Conservation (phyloP, 2,329 filamentous ascomycete species). For the Pseudonectria foliicola region DNA sequence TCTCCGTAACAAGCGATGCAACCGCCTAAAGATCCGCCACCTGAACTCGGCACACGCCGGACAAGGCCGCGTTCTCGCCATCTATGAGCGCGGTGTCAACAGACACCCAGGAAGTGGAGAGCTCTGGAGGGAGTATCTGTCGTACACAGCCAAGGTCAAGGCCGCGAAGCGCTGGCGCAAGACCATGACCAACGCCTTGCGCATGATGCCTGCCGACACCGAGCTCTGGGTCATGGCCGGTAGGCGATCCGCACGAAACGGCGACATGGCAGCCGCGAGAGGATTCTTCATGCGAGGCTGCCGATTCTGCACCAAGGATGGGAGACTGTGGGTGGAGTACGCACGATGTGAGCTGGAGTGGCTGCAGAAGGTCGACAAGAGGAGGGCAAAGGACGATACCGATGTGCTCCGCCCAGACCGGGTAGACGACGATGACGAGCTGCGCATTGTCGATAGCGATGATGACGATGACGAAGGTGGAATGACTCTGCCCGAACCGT, state of each 20-base stretch:
- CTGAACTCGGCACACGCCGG: constrained; percentile 60
- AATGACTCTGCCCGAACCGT: constrained; percentile 38
- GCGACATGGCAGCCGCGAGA: constrained; percentile 80
- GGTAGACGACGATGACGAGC: constrained; percentile 42
- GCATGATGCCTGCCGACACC: constrained; percentile 77
- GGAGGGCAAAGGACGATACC: constrained; percentile 48
- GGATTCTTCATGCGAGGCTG: constrained; percentile 83
- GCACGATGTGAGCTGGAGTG: constrained; percentile 89
- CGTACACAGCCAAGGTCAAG: constrained; percentile 65
- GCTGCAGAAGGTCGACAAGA: constrained; percentile 69
- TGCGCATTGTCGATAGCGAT: constrained; percentile 37
- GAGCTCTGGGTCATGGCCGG: constrained; percentile 85
- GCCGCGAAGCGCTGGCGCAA: constrained; percentile 60
- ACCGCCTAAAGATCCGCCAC: constrained; percentile 67
- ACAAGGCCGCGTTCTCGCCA: constrained; percentile 77
- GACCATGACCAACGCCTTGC: constrained; percentile 61
- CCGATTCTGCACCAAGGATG: constrained; percentile 75
- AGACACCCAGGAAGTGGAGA: constrained; percentile 75
- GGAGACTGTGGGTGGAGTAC: constrained; percentile 80
- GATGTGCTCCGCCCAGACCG: constrained; percentile 39
- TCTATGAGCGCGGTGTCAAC: constrained; percentile 78
- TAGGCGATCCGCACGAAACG: constrained; percentile 67
- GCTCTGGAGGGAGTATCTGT: constrained; percentile 86
- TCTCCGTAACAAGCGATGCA: constrained; percentile 75
- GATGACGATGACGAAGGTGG: constrained; percentile 38